A percentile compares a stretch with the other conserved stretches of the same genome.
Conservation (phyloP, 371 early-diverging fungal species). For the Mucor lusitanicus region DNA sequence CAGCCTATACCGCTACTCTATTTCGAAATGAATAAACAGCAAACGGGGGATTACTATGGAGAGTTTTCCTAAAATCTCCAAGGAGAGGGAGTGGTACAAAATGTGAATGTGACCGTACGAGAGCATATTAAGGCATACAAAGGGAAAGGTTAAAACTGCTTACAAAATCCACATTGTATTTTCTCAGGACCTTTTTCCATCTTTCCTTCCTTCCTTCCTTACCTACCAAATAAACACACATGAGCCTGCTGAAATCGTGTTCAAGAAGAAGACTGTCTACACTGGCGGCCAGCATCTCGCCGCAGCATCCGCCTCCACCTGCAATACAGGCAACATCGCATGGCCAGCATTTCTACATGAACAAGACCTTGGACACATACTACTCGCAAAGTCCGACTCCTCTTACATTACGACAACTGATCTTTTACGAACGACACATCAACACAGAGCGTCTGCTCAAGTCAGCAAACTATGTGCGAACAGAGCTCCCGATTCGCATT, state of each 20-base stretch:
- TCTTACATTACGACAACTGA: constrained; percentile 81
- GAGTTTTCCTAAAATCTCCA: not conserved
- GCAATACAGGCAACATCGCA: not conserved
- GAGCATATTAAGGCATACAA: not conserved
- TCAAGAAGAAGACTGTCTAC: not conserved
- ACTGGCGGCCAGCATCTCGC: not conserved
- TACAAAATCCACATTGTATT: not conserved
- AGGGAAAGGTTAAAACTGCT: not conserved
- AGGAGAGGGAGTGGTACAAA: not conserved
- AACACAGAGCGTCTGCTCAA: constrained; percentile 72
- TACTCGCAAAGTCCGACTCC: constrained; percentile 68
- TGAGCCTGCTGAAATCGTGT: constrained; percentile 1
- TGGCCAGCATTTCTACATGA: constrained; percentile 69
- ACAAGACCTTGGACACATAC: constrained; percentile 74
- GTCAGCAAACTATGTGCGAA: constrained; percentile 82
- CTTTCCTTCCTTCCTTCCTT: not conserved
- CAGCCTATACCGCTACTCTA: not conserved
- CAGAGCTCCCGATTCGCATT: constrained; percentile 83
- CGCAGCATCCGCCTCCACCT: not conserved
- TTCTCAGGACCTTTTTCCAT: constrained; percentile 1
- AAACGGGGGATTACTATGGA: not conserved
- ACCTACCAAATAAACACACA: not conserved
- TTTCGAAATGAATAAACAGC: not conserved
- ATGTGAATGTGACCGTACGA: not conserved
- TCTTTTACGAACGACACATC: constrained; percentile 79